phyloP scores from a whole-genome alignment of 768 basidiomycete genomes.

The Suillus bovinus region DNA sequence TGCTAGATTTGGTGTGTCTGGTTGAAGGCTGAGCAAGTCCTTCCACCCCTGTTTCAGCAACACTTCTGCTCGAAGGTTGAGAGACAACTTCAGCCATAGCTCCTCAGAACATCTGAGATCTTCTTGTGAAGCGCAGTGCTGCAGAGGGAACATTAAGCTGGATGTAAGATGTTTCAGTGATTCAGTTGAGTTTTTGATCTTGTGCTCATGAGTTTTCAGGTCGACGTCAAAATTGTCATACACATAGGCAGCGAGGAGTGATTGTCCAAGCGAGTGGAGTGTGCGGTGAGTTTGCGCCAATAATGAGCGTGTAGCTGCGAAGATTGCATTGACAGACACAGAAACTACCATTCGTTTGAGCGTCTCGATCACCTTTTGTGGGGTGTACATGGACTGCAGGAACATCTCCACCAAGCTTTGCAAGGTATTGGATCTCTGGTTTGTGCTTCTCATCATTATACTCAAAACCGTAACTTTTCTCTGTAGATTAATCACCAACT shows the following conservation, averaged over 20 bases:
- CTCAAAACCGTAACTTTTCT: background rate
- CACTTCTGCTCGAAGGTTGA: conserved; percentile 19
- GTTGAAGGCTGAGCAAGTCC: conserved; percentile 16
- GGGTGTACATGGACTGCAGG: conserved; percentile 27
- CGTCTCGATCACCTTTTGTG: conserved; percentile 30
- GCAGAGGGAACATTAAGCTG: conserved; percentile 20
- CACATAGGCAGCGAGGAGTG: conserved; percentile 29
- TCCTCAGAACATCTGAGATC: conserved; percentile 34
- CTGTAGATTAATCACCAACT: background rate
- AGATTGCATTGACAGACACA: conserved; percentile 28
- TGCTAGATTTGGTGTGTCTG: conserved; percentile 16
- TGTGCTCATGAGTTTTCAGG: conserved; percentile 31
- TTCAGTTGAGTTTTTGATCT: conserved; percentile 29
- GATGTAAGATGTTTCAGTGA: conserved; percentile 25
- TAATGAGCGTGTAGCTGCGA: conserved; percentile 27
- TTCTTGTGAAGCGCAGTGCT: conserved; percentile 19
- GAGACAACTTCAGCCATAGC: conserved; percentile 31
- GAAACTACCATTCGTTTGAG: conserved; percentile 34
- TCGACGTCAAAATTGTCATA: conserved; percentile 48
- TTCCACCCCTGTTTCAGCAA: background rate
- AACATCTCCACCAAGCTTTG: conserved; percentile 17
- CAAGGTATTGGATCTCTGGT: conserved; percentile 18
- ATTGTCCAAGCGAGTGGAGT: conserved; percentile 25
- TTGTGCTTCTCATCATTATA: conserved; percentile 29
- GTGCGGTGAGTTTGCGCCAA: conserved; percentile 20